phyloP scores from a whole-genome alignment of 208 protist species.

The Trypanosoma lewisi region DNA sequence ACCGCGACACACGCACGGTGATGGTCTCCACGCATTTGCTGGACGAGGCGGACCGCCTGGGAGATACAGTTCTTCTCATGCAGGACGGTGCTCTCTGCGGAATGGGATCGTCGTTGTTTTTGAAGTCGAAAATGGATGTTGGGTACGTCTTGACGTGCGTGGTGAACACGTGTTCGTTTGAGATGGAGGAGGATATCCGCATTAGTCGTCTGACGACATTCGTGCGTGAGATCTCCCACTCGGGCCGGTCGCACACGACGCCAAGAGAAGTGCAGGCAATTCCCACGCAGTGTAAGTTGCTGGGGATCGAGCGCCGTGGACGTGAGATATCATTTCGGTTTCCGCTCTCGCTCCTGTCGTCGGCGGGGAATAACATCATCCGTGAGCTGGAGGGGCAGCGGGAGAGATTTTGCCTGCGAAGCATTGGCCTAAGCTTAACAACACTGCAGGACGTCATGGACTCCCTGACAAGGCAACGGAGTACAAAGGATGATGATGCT shows the following conservation, averaged over 20 bases:
- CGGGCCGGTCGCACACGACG: constrained; percentile 8
- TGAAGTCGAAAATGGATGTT: constrained; percentile 73
- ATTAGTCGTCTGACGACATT: constrained; percentile 47
- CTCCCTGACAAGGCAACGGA: constrained; percentile 25
- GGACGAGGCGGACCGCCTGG: constrained; percentile 96
- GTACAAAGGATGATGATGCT: not conserved
- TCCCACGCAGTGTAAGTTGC: constrained; percentile 30
- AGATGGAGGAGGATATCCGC: constrained; percentile 38
- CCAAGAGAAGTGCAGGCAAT: constrained; percentile 24
- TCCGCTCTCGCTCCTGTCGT: constrained; percentile 47
- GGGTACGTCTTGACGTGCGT: constrained; percentile 78
- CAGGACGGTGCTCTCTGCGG: constrained; percentile 60
- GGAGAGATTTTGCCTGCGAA: constrained; percentile 43
- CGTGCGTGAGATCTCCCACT: constrained; percentile 49
- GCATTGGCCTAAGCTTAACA: constrained; percentile 62
- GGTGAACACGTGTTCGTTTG: constrained; percentile 38
- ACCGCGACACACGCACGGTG: constrained; percentile 49
- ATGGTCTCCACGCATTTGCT: constrained; percentile 91
- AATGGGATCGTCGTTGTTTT: constrained; percentile 67
- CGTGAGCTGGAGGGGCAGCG: constrained; percentile 35
- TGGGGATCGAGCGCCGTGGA: constrained; percentile 66
- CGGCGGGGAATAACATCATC: constrained; percentile 47
- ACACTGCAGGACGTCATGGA: constrained; percentile 88
- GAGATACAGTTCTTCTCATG: constrained; percentile 93
- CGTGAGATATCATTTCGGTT: constrained; percentile 74